Percentiles rank a stretch among this genome's conserved stretches.
These are phyloP conservation scores for Rehmannia glutinosa DNA, from an alignment of 257 asterid species.

Conservation along the genomic window DNA sequence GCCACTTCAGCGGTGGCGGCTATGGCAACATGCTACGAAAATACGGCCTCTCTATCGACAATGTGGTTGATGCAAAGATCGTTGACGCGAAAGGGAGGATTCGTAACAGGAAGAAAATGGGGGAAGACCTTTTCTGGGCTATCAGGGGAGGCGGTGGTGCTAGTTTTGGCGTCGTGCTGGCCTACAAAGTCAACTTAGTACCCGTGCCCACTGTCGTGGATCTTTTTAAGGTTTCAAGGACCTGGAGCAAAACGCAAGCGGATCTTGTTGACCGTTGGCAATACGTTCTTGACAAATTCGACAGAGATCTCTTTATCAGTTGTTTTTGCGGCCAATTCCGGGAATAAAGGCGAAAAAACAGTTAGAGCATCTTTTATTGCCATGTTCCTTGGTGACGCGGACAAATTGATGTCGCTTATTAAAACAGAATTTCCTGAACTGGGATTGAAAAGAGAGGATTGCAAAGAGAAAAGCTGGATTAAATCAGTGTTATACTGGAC, in stretches of 20 bases:
- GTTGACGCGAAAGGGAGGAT: conserved; percentile 26
- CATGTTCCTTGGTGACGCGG: conserved; percentile 23
- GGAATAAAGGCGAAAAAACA: background rate
- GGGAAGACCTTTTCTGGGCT: conserved; percentile 42
- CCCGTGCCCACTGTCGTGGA: conserved; percentile 21
- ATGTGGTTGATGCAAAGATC: conserved; percentile 27
- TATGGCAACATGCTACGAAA: conserved; percentile 31
- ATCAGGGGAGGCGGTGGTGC: conserved; percentile 35
- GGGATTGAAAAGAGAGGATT: background rate
- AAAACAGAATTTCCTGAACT: background rate
- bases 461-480: conserved; percentile 23
- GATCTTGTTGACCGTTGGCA: conserved; percentile 30
- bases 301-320: conserved; percentile 12
- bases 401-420: background rate
- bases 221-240: conserved; percentile 1
- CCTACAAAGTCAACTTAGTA: conserved; percentile 25
- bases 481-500: conserved; percentile 19
- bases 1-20: conserved; percentile 32
- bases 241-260: conserved; percentile 13
- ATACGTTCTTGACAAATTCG: background rate
- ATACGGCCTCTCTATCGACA: conserved; percentile 23
- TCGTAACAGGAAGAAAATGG: conserved; percentile 24
- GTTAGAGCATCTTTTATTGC: conserved; percentile 18
- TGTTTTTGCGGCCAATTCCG: background rate
- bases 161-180: conserved; percentile 24